phyloP scores from a whole-genome alignment of 768 basidiomycete species.

The Sporobolomyces roseus region DNA sequence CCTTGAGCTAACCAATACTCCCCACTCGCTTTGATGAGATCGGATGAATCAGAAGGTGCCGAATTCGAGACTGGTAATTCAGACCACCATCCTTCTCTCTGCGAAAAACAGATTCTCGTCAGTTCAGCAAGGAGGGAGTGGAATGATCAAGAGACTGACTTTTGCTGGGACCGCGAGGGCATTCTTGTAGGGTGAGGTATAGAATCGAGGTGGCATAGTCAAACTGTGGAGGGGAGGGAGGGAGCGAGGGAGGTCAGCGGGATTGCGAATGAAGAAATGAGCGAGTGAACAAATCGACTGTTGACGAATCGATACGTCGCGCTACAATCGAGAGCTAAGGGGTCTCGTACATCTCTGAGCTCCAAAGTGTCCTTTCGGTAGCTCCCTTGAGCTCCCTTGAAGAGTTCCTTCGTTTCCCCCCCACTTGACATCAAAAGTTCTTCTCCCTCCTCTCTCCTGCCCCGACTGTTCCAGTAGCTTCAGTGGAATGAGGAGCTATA shows the following conservation, averaged over 20 bases:
- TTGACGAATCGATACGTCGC: too few relatives aligned
- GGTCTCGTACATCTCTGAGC: too few relatives aligned
- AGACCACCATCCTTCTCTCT: slow-evolving; percentile 39
- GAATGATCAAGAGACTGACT: background rate
- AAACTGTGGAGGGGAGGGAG: background rate
- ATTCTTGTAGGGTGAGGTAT: slow-evolving; percentile 41
- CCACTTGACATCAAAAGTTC: too few relatives aligned
- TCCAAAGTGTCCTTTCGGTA: too few relatives aligned
- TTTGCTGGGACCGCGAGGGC: slow-evolving; percentile 25
- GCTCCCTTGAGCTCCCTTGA: too few relatives aligned
- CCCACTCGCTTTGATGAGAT: slow-evolving; percentile 5
- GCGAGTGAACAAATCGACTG: too few relatives aligned
- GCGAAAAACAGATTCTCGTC: background rate
- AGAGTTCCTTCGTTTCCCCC: too few relatives aligned
- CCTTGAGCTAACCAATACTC: slow-evolving; percentile 36
- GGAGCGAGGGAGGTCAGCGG: background rate
- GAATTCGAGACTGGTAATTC: slow-evolving; percentile 28
- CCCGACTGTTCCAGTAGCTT: too few relatives aligned
- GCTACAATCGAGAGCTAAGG: too few relatives aligned
- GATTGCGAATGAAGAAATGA: too few relatives aligned
- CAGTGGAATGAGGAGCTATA: too few relatives aligned
- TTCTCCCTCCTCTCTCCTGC: too few relatives aligned
- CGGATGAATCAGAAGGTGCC: slow-evolving; percentile 10
- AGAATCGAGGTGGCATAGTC: slow-evolving; percentile 37
- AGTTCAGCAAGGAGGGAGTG: background rate